A percentile compares a stretch with the other conserved stretches of the same genome.
Conservation (phyloP, 805 yeast species). For the Maudiozyma saulgeensis region DNA sequence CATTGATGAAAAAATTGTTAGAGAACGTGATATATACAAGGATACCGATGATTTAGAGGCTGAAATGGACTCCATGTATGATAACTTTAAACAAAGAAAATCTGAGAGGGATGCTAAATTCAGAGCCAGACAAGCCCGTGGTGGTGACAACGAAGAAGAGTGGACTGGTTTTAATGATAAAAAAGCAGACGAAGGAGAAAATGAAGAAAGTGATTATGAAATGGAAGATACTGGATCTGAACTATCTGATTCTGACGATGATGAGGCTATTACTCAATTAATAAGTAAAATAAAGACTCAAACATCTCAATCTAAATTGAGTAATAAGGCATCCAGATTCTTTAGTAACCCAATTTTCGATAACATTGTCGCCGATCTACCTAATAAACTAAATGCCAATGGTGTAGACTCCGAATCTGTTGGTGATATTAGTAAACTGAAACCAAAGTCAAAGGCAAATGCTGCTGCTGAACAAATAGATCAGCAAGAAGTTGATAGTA, state of each 20-base stretch:
- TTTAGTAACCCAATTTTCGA: conserved; percentile 48
- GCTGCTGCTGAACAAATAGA: conserved; percentile 11
- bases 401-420: conserved; percentile 13
- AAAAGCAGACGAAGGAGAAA: conserved; percentile 30
- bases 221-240: conserved; percentile 31
- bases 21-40: conserved; percentile 32
- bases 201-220: conserved; percentile 34
- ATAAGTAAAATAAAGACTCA: conserved; percentile 49
- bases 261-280: conserved; percentile 53
- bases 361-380: conserved; percentile 34
- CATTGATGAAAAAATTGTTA: conserved; percentile 36
- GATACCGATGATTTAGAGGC: conserved; percentile 64
- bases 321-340: conserved; percentile 36
- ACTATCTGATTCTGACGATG: conserved; percentile 58
- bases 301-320: conserved; percentile 29
- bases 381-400: conserved; percentile 10
- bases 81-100: conserved; percentile 53
- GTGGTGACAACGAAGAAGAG: conserved; percentile 62
- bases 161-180: conserved; percentile 68
- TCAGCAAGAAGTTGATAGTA: conserved; percentile 3
- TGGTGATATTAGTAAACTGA: conserved; percentile 13
- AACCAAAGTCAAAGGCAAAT: conserved; percentile 9
- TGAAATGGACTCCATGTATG: conserved; percentile 76
- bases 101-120: conserved; percentile 61
- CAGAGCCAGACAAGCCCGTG: conserved; percentile 63